Base-by-base conservation (phyloP, 2,329 filamentous ascomycete genomes). In the Emericellopsis atlantica region DNA sequence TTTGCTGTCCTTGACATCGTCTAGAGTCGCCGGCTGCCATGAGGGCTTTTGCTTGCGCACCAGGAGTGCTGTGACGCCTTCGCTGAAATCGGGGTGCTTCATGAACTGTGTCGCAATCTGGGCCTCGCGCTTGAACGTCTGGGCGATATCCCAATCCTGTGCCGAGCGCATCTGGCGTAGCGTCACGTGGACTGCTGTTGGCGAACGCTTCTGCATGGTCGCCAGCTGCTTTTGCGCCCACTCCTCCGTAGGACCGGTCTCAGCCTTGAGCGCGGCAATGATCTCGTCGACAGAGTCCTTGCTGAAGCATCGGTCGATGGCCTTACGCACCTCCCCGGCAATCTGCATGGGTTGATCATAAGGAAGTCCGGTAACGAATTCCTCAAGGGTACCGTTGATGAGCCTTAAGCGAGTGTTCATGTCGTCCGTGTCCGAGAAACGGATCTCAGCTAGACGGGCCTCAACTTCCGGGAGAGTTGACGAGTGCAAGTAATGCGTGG, bases 401-500 rank as follows among this genome's bases (percentile, higher is more conserved):
- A 86, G 70, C 36, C 67, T 62, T 44, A 88, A 69, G 41, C 89
- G 80, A 35, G 78, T 66, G 18, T 69, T 49, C 18, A 83, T 65
- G 32, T 60, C 49, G 43, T 84, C 76, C 52, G 81, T 77, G 64
- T 98, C 93, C 44, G 75, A 74, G 70, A 98, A 98, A 23, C 81
- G 75, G 46, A 98, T 73, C 64, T 98, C 92, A 2, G 86, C 84
- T 22, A 98, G 74, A 57, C 90, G 85, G 16, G 79, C 72, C 60
- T 95, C 87, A 43, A 98, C 74, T 50, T 77, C 76, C 39, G 84
- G 79, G 45, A 98, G 72, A 49, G 82, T 81, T 45, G 85, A 88
- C 35, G 90, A 95, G 70, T 98, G 84, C 48, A 98, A 68, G 66
- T 95, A 98, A 66, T 98, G 92, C 12, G 92, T 96, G 45, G 92